phyloP scores from a whole-genome alignment of 495 filamentous ascomycete genomes.

The Podospora appendiculata region DNA sequence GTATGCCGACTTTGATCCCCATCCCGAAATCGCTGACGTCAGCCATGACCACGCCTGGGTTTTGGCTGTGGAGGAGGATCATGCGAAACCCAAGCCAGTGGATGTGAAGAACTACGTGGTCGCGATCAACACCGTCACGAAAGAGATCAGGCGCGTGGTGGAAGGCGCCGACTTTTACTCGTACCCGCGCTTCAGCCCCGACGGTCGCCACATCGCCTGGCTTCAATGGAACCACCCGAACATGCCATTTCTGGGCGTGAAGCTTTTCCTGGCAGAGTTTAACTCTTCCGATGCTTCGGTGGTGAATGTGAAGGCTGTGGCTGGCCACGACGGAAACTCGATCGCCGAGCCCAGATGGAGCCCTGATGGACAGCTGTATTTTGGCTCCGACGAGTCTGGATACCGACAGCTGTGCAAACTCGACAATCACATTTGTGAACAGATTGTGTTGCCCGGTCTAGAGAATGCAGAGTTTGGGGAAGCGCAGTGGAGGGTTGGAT shows the following conservation, averaged over 20 bases:
- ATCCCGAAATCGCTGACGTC: conserved; percentile 12
- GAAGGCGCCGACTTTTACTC: conserved; percentile 42
- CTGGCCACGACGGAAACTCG: conserved; percentile 11
- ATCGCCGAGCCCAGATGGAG: conserved; percentile 40
- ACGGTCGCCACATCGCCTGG: conserved; percentile 37
- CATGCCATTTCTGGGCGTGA: conserved; percentile 41
- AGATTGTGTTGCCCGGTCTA: conserved; percentile 22
- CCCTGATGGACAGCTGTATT: conserved; percentile 35
- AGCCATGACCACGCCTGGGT: conserved; percentile 19
- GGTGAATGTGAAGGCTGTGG: no score
- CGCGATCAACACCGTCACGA: conserved; percentile 23
- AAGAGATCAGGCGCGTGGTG: conserved; percentile 14
- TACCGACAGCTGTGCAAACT: conserved; percentile 34
- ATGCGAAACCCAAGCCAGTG: conserved; percentile 13
- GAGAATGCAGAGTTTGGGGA: conserved; percentile 34
- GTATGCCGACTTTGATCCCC: conserved; percentile 30
- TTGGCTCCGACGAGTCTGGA: conserved; percentile 31
- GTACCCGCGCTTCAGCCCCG: conserved; percentile 38
- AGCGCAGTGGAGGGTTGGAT: conserved; percentile 25
- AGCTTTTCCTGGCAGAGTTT: conserved; percentile 30
- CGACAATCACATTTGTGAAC: conserved; percentile 1
- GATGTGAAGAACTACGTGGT: conserved; percentile 29
- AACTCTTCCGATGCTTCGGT: not conserved
- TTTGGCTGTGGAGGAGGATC: conserved; percentile 41
- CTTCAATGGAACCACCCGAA: conserved; percentile 44